Evolutionary conservation across 805 yeast genomes (phyloP), one percentile per base, ranked within the genome.

Genomic region (Peterozyma toletana): DNA sequence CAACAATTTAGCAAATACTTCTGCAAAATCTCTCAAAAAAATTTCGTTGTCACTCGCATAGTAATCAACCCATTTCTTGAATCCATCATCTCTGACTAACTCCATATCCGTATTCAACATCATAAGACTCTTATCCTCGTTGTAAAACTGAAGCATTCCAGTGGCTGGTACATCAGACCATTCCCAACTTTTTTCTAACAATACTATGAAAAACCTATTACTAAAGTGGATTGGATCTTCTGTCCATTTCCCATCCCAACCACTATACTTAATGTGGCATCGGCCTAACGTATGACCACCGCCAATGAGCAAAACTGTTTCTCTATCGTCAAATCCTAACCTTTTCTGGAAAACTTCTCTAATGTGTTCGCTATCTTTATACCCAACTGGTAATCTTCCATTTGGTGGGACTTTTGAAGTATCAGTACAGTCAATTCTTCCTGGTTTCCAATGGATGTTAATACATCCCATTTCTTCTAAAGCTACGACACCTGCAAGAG

Each of bases 21-120:
- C 58, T 3, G 83, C 70, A 62, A 86, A 88, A 55, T 83, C 84
- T 37, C 62, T 60, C 57, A 77, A 79, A 66, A 82, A 88, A 17
- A 61, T 53, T 13, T 70, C 74, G 57, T 79, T 77, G 60, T 86
- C 84, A 29, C 67, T 66, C 21, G 95, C 90, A 62, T 80, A 88
- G 45, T 64, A 63, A 52, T 79, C 73, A 13, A 83, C 90, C 75
- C 82, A 78, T 44, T 65, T 62, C 47, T 65, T 63, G 60, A 80
- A 86, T 40, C 62, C 66, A 3, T 78, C 71, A 60, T 83, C 90
- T 52, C 75, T 65, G n/a, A 77, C 57, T 38, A 85, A 64, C 13
- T 86, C 79, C 72, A 80, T 71, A 57, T 88, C 96, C 11, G 95
- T 80, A 29, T 86, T 88, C 42, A 88, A 64, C 96, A 88, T 88